Conservation (phyloP, 345 rosid species). For the Citrus trifoliata region DNA sequence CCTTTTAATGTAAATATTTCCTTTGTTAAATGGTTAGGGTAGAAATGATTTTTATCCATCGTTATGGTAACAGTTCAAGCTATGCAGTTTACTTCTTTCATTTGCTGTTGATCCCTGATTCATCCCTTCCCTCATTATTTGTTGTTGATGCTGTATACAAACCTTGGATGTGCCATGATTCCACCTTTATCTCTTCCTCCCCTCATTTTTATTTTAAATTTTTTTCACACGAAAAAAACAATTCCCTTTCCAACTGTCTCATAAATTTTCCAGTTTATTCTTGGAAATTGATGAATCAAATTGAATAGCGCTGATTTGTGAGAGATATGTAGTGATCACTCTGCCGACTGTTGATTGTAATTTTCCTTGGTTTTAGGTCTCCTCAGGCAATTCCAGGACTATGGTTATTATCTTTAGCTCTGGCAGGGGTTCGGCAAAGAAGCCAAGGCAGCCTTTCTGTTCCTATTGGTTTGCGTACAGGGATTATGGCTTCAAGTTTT, state of each 20-base stretch:
- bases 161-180: neutral
- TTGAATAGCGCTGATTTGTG: neutral
- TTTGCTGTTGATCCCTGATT: neutral
- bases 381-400: conserved; percentile 65
- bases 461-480: conserved; percentile 71
- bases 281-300: neutral
- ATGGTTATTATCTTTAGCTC: conserved; percentile 72
- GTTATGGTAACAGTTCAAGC: neutral
- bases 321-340: neutral
- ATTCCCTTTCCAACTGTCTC: neutral
- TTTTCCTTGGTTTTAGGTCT: conserved; percentile 47
- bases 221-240: neutral
- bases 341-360: neutral
- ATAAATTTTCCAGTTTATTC: neutral
- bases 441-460: conserved; percentile 57
- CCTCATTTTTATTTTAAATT: neutral
- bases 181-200: neutral
- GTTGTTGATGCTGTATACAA: neutral
- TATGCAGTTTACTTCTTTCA: neutral
- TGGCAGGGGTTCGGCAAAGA: conserved; percentile 61
- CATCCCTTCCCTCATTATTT: neutral
- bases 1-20: neutral
- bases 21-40: neutral
- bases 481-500: conserved; percentile 64
- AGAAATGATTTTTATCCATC: neutral